Evolutionary conservation across 1,284 basidiomycete genomes (phyloP).

Genomic region (Trichosporon inkin): DNA sequence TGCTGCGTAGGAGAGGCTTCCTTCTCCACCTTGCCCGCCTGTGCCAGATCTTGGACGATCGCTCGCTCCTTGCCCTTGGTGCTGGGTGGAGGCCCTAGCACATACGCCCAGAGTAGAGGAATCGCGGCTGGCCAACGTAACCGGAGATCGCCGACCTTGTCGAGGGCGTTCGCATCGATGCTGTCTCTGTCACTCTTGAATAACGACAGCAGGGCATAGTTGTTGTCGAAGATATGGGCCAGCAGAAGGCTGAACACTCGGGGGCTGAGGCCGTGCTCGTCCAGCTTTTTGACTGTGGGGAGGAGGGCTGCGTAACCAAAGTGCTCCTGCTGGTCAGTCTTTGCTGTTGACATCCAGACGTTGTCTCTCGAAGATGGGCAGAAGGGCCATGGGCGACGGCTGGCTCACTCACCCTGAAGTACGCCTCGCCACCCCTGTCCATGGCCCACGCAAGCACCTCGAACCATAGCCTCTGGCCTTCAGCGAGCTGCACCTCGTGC

Average conservation of each 20-base stretch:
- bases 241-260: slow-evolving; percentile 38
- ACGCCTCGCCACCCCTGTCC: slow-evolving; percentile 29
- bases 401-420: slow-evolving; percentile 33
- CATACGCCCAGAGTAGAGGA: slow-evolving; percentile 37
- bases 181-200: slow-evolving; percentile 17
- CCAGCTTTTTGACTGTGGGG: slow-evolving; percentile 12
- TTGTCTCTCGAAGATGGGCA: no score
- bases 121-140: slow-evolving; percentile 31
- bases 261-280: slow-evolving; percentile 19
- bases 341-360: background rate
- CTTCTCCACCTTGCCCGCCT: background rate
- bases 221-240: slow-evolving; percentile 41
- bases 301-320: slow-evolving; percentile 35
- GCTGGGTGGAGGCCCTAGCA: slow-evolving; percentile 27
- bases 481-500: slow-evolving; percentile 41
- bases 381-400: background rate
- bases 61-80: background rate
- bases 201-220: slow-evolving; percentile 38
- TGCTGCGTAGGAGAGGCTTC: background rate
- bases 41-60: background rate
- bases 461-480: slow-evolving; percentile 39
- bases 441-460: slow-evolving; percentile 41
- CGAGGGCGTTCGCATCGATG: slow-evolving; percentile 16
- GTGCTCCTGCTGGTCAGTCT: slow-evolving; percentile 22
- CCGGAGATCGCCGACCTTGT: slow-evolving; percentile 28